phyloP scores from a whole-genome alignment of 2,329 filamentous ascomycete species.

The Phaeoacremonium minimum region DNA sequence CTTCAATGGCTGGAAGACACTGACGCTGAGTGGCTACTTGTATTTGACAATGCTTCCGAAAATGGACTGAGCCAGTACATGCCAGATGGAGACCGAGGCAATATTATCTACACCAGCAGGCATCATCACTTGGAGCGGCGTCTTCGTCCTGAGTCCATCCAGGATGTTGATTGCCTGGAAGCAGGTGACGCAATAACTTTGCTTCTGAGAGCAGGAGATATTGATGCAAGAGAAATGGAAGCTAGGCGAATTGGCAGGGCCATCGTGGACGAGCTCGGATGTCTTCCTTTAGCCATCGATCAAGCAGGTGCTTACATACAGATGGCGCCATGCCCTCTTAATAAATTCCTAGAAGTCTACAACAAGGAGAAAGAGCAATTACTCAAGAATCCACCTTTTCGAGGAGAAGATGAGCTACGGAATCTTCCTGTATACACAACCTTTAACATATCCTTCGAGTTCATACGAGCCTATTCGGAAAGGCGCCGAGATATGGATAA shows the following conservation, averaged over 20 bases:
- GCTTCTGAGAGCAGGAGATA: constrained; percentile 7
- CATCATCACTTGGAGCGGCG: constrained; percentile 1
- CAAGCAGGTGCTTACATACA: constrained; percentile 15
- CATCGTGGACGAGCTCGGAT: constrained; percentile 15
- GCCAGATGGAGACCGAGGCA: constrained; percentile 14
- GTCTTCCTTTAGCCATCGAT: constrained; percentile 21
- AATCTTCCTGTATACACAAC: constrained; percentile 16
- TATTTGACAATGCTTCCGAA: constrained; percentile 22
- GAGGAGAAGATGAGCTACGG: constrained; percentile 5
- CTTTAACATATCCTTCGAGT: constrained; percentile 18
- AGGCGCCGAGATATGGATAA: not conserved
- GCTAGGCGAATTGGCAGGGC: constrained; percentile 4
- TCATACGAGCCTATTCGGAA: constrained; percentile 8
- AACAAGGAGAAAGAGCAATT: constrained; percentile 8
- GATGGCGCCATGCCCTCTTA: constrained; percentile 6
- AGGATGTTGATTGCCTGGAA: constrained; percentile 8
- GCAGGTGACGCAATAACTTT: constrained; percentile 11
- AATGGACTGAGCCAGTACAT: constrained; percentile 7
- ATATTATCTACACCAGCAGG: constrained; percentile 22
- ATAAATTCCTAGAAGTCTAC: constrained; percentile 10
- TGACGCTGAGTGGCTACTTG: constrained; percentile 20
- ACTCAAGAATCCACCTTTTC: constrained; percentile 7
- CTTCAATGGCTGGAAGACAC: constrained; percentile 11
- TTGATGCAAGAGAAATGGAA: not conserved
- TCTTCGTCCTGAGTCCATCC: constrained; percentile 4